Evolutionary conservation across 2,329 filamentous ascomycete species (phyloP).

Genomic region (Fusarium protoensiforme): DNA sequence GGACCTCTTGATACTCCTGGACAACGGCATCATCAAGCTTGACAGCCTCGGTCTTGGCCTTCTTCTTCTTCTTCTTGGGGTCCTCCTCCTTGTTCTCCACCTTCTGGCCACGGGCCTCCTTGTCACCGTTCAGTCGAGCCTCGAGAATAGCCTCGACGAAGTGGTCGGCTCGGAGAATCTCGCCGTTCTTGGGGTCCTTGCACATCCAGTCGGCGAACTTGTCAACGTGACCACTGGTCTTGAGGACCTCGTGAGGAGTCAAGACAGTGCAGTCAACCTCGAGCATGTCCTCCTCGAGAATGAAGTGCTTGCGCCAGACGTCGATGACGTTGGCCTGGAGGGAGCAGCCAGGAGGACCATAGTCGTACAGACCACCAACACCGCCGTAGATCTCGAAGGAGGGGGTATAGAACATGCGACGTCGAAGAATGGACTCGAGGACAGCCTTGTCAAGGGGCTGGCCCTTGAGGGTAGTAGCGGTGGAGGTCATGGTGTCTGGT

Average conservation of each 20-base stretch:
- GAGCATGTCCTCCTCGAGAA: conserved; percentile 93
- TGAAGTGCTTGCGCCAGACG: conserved; percentile 92
- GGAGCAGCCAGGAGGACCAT: conserved; percentile 88
- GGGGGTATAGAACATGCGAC: conserved; percentile 93
- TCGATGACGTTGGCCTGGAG: conserved; percentile 91
- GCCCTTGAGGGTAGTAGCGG: conserved; percentile 83
- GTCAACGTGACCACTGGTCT: conserved; percentile 96
- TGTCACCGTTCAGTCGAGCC: conserved; percentile 86
- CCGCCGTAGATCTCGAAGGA: conserved; percentile 96
- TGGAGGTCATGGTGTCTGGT: conserved; percentile 56
- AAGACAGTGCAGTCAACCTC: conserved; percentile 95
- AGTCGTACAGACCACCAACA: conserved; percentile 90
- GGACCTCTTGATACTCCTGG: conserved; percentile 88
- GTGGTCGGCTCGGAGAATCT: conserved; percentile 96
- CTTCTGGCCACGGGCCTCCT: conserved; percentile 88
- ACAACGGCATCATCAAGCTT: conserved; percentile 89
- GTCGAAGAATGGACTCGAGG: conserved; percentile 87
- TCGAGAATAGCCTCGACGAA: conserved; percentile 95
- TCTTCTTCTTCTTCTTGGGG: conserved; percentile 86
- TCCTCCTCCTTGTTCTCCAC: conserved; percentile 80
- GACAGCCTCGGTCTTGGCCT: conserved; percentile 81
- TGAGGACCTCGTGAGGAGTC: conserved; percentile 92
- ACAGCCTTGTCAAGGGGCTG: conserved; percentile 85
- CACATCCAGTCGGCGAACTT: conserved; percentile 99
- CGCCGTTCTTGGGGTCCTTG: conserved; percentile 97